phyloP scores from a whole-genome alignment of 1,139 yeast genomes.

The Kodamaea alishanica region DNA sequence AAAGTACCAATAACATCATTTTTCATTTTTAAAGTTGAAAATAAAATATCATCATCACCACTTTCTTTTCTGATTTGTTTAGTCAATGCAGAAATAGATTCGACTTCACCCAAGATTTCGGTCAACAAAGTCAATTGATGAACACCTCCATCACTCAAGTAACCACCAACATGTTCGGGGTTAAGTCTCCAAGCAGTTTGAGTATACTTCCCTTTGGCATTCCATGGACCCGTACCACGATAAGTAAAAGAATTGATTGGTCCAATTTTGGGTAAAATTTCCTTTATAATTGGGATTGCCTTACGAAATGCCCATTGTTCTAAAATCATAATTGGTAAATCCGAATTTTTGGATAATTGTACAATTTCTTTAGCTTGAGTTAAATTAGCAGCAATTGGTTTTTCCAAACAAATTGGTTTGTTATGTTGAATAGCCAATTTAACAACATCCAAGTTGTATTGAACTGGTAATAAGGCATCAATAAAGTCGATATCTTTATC shows the following conservation, averaged over 20 bases:
- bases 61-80: constrained; percentile 70
- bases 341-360: constrained; percentile 51
- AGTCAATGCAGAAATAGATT: constrained; percentile 66
- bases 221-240: constrained; percentile 78
- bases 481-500: constrained; percentile 67
- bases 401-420: constrained; percentile 79
- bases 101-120: constrained; percentile 73
- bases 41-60: constrained; percentile 78
- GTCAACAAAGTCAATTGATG: constrained; percentile 88
- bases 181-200: constrained; percentile 78
- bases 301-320: constrained; percentile 82
- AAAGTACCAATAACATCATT: constrained; percentile 78
- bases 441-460: constrained; percentile 65
- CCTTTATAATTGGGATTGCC: constrained; percentile 48
- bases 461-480: constrained; percentile 86
- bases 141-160: constrained; percentile 89
- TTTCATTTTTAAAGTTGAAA: constrained; percentile 60
- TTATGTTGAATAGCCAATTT: constrained; percentile 62
- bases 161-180: constrained; percentile 92
- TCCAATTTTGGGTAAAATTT: constrained; percentile 67
- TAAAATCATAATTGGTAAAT: constrained; percentile 67
- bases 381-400: constrained; percentile 86
- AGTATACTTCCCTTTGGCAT: constrained; percentile 59
- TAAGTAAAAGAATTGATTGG: constrained; percentile 72
- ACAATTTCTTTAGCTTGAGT: constrained; percentile 79